Percentiles rank a stretch among this genome's conserved stretches.
Evolutionary conservation across 306 rosid genomes (phyloP).

Genomic region (Mimosa pudica): DNA sequence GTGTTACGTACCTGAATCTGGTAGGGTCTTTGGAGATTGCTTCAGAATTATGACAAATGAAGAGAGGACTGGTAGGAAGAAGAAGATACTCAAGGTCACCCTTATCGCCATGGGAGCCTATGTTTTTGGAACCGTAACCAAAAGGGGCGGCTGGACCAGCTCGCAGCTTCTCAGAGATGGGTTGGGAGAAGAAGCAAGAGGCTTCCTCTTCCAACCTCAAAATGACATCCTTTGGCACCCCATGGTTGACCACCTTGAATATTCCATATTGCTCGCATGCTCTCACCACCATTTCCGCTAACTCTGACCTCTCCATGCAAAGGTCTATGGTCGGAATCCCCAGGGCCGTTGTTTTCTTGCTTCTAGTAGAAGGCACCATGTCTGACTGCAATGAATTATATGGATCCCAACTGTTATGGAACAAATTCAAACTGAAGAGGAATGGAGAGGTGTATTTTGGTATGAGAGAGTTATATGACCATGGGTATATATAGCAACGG

Average conservation of each 20-base stretch:
- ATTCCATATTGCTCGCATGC: constrained; percentile 83
- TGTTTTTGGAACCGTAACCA: constrained; percentile 83
- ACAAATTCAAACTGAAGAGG: neutral
- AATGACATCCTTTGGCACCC: constrained; percentile 56
- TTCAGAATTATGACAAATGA: constrained; percentile 50
- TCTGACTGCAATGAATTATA: neutral
- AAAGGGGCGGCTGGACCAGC: constrained; percentile 79
- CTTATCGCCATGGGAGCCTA: constrained; percentile 80
- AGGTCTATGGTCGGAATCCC: constrained; percentile 87
- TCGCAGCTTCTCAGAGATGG: constrained; percentile 48
- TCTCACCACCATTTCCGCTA: constrained; percentile 50
- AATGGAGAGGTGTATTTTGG: constrained; percentile 21
- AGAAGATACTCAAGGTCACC: constrained; percentile 95
- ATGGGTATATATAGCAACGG: constrained; percentile 23
- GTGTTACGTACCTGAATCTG: constrained; percentile 76
- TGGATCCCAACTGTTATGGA: neutral
- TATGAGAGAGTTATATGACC: constrained; percentile 34
- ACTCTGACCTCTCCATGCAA: constrained; percentile 53
- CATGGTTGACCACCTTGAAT: constrained; percentile 85
- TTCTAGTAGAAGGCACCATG: constrained; percentile 58
- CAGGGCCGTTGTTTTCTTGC: constrained; percentile 64
- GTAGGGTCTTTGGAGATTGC: constrained; percentile 60
- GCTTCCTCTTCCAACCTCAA: constrained; percentile 62
- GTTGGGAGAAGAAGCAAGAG: constrained; percentile 57
- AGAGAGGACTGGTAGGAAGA: constrained; percentile 59